phyloP scores from a whole-genome alignment of 1,284 basidiomycete genomes.

The Amylostereum areolatum region DNA sequence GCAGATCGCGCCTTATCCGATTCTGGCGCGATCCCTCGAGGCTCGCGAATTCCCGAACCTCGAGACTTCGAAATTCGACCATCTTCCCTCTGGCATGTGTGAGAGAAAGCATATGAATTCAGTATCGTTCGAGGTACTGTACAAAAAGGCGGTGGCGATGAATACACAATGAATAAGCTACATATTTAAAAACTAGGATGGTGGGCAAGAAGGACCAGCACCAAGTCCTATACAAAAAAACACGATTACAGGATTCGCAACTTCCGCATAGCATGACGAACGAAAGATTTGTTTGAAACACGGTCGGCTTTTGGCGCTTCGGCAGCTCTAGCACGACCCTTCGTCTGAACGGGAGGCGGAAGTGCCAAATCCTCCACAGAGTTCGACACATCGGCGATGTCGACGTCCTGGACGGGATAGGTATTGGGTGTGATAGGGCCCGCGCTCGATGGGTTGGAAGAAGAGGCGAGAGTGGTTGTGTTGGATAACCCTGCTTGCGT shows the following conservation, averaged over 20 bases:
- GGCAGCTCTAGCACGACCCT: not conserved
- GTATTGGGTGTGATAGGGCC: slow-evolving; percentile 44
- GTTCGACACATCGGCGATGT: slow-evolving; percentile 6
- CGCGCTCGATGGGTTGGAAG: slow-evolving; percentile 19
- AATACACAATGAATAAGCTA: too few relatives aligned
- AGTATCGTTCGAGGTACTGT: too few relatives aligned
- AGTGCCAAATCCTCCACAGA: not conserved
- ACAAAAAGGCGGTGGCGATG: too few relatives aligned
- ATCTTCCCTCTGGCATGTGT: too few relatives aligned
- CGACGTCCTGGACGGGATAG: slow-evolving; percentile 29
- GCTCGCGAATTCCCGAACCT: too few relatives aligned
- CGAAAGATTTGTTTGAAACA: not conserved
- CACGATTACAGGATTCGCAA: not conserved
- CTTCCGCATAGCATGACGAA: slow-evolving; percentile 1
- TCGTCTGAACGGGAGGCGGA: not conserved
- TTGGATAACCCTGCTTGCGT: not conserved
- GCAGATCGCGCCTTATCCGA: not conserved
- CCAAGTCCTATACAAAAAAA: not conserved
- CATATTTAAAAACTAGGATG: too few relatives aligned
- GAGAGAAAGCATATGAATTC: too few relatives aligned
- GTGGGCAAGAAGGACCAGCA: too few relatives aligned
- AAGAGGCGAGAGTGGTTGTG: not conserved
- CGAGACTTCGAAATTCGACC: too few relatives aligned
- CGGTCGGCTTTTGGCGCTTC: not conserved
- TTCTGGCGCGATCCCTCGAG: too few relatives aligned